Base-by-base conservation (phyloP, 768 basidiomycete genomes). In the Collybiopsis luxurians region DNA sequence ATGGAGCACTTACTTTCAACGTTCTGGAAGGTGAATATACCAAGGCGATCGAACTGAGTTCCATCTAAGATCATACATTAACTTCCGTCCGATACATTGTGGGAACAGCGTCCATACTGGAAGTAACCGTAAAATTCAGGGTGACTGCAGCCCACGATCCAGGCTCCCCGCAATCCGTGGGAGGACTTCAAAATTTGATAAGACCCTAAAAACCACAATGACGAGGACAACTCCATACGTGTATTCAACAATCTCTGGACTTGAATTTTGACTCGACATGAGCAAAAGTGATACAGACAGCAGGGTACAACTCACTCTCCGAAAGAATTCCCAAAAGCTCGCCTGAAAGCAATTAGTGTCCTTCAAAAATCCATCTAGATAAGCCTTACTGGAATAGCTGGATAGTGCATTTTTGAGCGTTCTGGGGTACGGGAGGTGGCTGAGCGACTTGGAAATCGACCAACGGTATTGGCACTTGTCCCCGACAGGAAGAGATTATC, bases 81-180 rank as follows among this genome's bases (percentile, higher is more conserved):
- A 3, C 12, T 23, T 1, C 2, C 34, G 4, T 23, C 10, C 31
- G 15, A 4, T 11, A 4, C 5, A 11, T 21, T 23, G 27, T 23
- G 44, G 7, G 23, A 23, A 36, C 11, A 51, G 26, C 24, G 34
- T 1, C n/a, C 50, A 4, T 39, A 51, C 50, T 91, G 56, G 84
- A 85, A 2, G 87, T 87, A 21, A 87, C 87, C 0, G 90, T 90
- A 62, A 90, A 85, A 66, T 90, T 90, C 38, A 91, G 73, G 7
- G 83, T 87, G 30, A 92, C 76, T 0, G 82, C 89, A 7, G 86
- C 81, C 90, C 90, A 92, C 3, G 85, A 81, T 2, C 90, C 88
- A 21, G 79, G 73, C 2, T 75, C 67, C 19, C 90, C 89, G 67
- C 90, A 92, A 62, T 85, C 80, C 12, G 81, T 81, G 0, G 89